phyloP scores from a whole-genome alignment of 441 rosid genomes.

The Populus hybrid region DNA sequence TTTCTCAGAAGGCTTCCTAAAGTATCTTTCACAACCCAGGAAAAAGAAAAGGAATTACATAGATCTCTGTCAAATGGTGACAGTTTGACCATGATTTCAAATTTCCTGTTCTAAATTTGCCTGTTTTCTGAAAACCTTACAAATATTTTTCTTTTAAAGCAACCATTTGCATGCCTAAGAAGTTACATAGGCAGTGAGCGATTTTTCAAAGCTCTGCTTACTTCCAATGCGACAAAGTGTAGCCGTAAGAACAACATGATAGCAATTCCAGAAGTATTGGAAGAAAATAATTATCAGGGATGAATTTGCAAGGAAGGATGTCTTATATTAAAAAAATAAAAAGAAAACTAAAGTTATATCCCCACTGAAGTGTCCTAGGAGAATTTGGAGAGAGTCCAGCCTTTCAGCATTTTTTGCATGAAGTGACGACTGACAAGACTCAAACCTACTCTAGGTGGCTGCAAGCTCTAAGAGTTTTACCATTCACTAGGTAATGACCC shows the following conservation, averaged over 20 bases:
- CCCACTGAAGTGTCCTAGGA: neutral
- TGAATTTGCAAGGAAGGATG: neutral
- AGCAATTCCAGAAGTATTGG: neutral
- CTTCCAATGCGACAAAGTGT: neutral
- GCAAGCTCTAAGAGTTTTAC: neutral
- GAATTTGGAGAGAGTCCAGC: neutral
- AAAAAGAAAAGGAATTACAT: neutral
- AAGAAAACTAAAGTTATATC: neutral
- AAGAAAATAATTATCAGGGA: neutral
- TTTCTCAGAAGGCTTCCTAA: neutral
- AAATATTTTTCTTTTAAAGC: slow-evolving; percentile 6
- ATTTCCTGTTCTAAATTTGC: neutral
- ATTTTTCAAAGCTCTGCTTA: neutral
- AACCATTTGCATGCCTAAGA: neutral
- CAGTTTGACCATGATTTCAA: neutral
- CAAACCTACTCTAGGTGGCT: neutral
- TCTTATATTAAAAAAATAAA: too few relatives aligned
- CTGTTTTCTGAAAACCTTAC: neutral
- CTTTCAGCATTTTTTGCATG: neutral
- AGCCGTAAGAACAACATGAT: neutral
- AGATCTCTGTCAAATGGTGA: neutral
- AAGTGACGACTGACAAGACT: neutral
- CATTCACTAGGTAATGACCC: neutral
- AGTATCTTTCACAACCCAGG: neutral
- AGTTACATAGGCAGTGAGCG: neutral